Evolutionary conservation across 169 alveolate genomes (phyloP), one percentile per base, ranked within the genome.

Genomic region (Miamiensis avidus): DNA sequence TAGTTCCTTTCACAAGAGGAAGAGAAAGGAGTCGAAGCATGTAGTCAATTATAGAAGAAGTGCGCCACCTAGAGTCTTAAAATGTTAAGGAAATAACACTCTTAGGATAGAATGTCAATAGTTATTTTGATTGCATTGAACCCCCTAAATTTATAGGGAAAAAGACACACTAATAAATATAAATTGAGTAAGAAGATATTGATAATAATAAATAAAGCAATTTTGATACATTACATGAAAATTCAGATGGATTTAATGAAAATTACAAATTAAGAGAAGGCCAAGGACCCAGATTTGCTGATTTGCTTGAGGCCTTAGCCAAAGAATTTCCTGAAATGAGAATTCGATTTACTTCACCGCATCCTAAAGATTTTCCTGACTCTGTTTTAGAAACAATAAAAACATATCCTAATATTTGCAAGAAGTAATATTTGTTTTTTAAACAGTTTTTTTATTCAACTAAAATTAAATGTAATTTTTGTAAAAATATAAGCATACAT

Each of bases 1-100:
- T 94, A 16, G 97, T 94, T 4, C 97, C 97, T 26, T 93, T 92
- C 88, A 93, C 96, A 0, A 87, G 97, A 74, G 97, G 97, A 33
- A 88, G 96, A 78, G 97, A 94, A 74, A 85, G 96, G 64, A 76
- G 91, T 49, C 75, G 96, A 69, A 90, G 91, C 31, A 31, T 87
- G 4, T 75, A 31, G 6, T 78, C 93, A 4, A 91, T 95, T 73
- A 77, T 91, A 4, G 85, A 89, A 31, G 96, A 95, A 87, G 95
- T 88, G 4, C 34, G 74, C 34, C n/a, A 31, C 16, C 65, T 95
- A 30, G 75, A 87, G 32, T 91, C 89, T 31, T 29, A 84, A 79
- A 96, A 96, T 49, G 82, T 91, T 20, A 93, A 84, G 76, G 96
- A 93, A 81, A 83, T 95, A 1, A 93, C 96, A 29, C 82, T 95